phyloP scores from a whole-genome alignment of 257 asterid genomes.

The Knoxia roxburghii region DNA sequence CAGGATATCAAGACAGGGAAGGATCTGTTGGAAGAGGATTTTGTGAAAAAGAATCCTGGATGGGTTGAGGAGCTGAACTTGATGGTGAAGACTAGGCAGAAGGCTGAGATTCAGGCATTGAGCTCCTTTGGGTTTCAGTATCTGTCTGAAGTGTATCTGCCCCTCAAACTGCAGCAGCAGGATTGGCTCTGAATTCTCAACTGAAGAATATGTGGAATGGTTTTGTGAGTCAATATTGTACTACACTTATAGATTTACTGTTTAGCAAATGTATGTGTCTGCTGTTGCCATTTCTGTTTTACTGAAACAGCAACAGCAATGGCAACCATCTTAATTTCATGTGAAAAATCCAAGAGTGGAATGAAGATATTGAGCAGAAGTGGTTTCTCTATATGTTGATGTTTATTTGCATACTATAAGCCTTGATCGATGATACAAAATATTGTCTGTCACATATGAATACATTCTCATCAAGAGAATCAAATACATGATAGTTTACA shows the following conservation, averaged over 20 bases:
- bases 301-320: neutral
- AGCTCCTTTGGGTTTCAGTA: conserved; percentile 92
- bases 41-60: conserved; percentile 88
- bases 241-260: neutral
- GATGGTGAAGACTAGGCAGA: conserved; percentile 90
- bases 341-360: too few species aligned
- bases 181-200: conserved; percentile 81
- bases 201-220: too few species aligned
- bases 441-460: neutral
- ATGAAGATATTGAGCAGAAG: neutral
- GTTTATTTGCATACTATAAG: too few species aligned
- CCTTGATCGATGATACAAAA: neutral
- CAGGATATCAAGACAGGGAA: conserved; percentile 82
- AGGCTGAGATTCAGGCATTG: conserved; percentile 92
- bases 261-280: neutral
- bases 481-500: too few species aligned
- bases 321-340: neutral
- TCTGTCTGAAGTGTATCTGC: conserved; percentile 84
- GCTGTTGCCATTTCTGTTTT: conserved; percentile 3
- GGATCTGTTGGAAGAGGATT: conserved; percentile 89
- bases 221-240: too few species aligned
- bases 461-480: neutral
- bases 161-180: conserved; percentile 79
- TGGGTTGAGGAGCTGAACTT: conserved; percentile 91
- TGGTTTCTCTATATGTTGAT: neutral